Base-by-base conservation (phyloP, 805 yeast genomes). In the Brettanomyces nanus region DNA sequence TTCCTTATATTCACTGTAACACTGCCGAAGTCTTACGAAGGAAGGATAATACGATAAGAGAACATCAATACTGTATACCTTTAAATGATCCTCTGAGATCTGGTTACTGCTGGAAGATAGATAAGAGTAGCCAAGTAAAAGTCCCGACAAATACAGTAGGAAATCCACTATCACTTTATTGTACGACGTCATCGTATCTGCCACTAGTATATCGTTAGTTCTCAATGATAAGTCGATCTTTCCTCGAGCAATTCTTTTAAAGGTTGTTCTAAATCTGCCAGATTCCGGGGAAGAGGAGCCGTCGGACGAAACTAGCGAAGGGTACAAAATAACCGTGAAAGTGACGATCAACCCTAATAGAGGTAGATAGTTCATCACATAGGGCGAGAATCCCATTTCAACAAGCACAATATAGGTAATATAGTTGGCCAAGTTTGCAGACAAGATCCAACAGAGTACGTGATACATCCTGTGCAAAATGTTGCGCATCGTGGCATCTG, bases 111-210 rank as follows among this genome's bases (percentile, higher is more conserved):
- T 45, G 13, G 48, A 44, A 28, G 63, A 68, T 38, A 58, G 49
- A 7, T 63, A 56, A 28, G 62, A 61, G 46, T 54, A 54, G 41
- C 61, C 63, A 36, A 62, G 51, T 23, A 60, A 32, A 17, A 73
- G 40, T 41, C 71, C 68, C 53, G 84, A 70, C 3, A 71, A 21
- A 46, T 75, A 73, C 26, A 82, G 65, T 3, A 72, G 69, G 17
- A 81, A 60, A 57, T 92, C 97, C 33, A 83, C 79, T 34, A 85
- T 50, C 0, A 86, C 83, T 52, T 77, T 78, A 3, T 85, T 66
- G 54, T 82, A 86, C 0, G 96, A 86, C 0, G 94, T 82, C 33
- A 92, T 63, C 4, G 87, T 77, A 62, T 90, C 98, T 6, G 95
- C 76, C 11, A 89, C 56, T 33, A 92, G 59, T 28, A 90, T 83